Percentiles rank a stretch among this genome's conserved stretches.
Conservation (phyloP, 2,329 filamentous ascomycete genomes). For the Fusarium pininemorale region DNA sequence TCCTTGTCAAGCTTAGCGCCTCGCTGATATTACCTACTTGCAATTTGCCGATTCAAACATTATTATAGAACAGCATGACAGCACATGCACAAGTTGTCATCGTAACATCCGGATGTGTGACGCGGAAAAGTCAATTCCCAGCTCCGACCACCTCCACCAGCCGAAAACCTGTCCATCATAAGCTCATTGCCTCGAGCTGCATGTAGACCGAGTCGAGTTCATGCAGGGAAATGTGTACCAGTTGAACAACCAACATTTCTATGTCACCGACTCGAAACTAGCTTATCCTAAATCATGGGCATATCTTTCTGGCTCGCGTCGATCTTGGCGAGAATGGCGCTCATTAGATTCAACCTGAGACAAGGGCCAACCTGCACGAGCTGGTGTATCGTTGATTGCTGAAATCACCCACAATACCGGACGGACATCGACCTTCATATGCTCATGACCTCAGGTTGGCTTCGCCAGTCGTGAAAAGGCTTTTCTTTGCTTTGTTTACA, state of each 20-base stretch:
- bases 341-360: constrained; percentile 31
- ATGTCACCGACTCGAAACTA: background rate
- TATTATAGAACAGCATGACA: constrained; percentile 21
- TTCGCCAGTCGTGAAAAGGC: background rate
- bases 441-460: background rate
- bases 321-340: constrained; percentile 14
- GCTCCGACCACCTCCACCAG: background rate
- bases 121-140: constrained; percentile 22
- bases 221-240: background rate
- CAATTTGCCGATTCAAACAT: constrained; percentile 3
- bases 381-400: background rate
- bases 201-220: background rate
- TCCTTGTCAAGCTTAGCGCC: constrained; percentile 7
- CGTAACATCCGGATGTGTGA: constrained; percentile 23
- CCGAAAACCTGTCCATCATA: background rate
- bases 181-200: background rate
- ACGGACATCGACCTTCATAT: background rate
- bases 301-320: constrained; percentile 14
- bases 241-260: background rate
- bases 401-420: background rate
- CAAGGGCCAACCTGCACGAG: constrained; percentile 2
- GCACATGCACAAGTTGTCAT: constrained; percentile 7
- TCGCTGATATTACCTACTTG: constrained; percentile 9
- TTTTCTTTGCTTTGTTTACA: background rate
- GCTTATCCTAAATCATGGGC: background rate